Conservation (phyloP, 2,329 filamentous ascomycete species). For the Grosmannia penicillata region DNA sequence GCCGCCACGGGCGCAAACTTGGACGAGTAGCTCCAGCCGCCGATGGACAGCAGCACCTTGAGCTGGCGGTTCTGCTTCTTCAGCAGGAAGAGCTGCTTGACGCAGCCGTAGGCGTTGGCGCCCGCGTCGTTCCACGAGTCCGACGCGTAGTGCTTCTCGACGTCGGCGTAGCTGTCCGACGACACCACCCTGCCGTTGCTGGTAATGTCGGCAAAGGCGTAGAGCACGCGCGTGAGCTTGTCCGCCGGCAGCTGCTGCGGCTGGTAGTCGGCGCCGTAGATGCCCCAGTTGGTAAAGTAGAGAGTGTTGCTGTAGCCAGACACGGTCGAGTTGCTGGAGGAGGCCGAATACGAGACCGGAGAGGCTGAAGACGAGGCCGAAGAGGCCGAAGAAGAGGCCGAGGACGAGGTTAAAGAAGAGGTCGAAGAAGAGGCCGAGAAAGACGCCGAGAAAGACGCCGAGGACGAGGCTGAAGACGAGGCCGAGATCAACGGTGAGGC, state of each 20-base stretch:
- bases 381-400: too few species aligned
- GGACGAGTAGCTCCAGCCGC: slow-evolving; percentile 81
- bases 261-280: slow-evolving; percentile 71
- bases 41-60: slow-evolving; percentile 74
- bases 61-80: slow-evolving; percentile 71
- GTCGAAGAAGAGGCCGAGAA: not conserved
- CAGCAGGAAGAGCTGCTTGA: slow-evolving; percentile 77
- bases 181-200: slow-evolving; percentile 65
- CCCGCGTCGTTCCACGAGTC: slow-evolving; percentile 58
- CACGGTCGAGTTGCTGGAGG: not conserved
- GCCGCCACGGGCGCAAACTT: slow-evolving; percentile 69
- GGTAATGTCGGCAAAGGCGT: slow-evolving; percentile 77
- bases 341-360: not conserved
- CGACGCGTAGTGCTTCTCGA: slow-evolving; percentile 57
- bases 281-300: slow-evolving; percentile 71
- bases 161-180: slow-evolving; percentile 50
- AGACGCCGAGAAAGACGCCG: not conserved
- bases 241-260: slow-evolving; percentile 70
- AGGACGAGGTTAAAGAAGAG: not conserved
- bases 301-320: slow-evolving; percentile 48
- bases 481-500: too few species aligned
- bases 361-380: too few species aligned
- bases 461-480: too few species aligned
- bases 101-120: slow-evolving; percentile 72
- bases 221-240: slow-evolving; percentile 77